Evolutionary conservation across 768 basidiomycete species (phyloP), one percentile per base, ranked within the genome.

Genomic region (Panaeolus cyanescens): DNA sequence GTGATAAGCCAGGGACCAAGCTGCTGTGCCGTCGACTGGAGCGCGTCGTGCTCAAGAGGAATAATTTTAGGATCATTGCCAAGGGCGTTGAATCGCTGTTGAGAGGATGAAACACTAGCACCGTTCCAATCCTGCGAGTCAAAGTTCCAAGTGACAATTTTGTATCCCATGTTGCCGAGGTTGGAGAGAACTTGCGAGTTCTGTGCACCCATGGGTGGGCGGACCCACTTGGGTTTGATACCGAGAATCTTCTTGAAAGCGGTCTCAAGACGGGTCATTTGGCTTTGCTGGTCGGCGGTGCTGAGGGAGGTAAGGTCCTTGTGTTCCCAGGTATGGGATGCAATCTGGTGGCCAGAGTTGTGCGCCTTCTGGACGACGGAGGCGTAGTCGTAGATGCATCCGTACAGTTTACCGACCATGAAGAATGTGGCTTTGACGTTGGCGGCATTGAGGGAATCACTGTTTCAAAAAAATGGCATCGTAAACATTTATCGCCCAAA

Each of bases 241-340:
- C 64, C 64, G 20, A 65, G 59, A 54, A 65, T 65, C 60, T 63
- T 62, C 57, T 65, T 60, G 39, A 65, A 56, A 1, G 64, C 64
- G 15, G 56, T 58, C 54, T 65, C 62, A 40, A 63, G 45, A 7
- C 62, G 30, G 15, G 55, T 55, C 19, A 65, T 58, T 45, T 65
- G 59, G 36, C 30, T 59, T 36, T 37, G 45, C 30, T 50, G 45
- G 9, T 50, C 45, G 17, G 45, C 8, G 15, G 45, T 50, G 45
- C 45, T 50, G 25, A 50, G 45, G 7, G 19, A 5, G 45, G 45
- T 50, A 13, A 50, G 25, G 30, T 50, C 45, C 15, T 50, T 50
- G 45, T 50, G 45, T 50, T 50, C 45, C 45, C 45, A 32, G 32
- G 60, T 54, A 12, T 53, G 50, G 1, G 62, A 37, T 17, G 59